Evolutionary conservation across 2,329 filamentous ascomycete genomes (phyloP).

Genomic region (Trichoderma afroharzianum): DNA sequence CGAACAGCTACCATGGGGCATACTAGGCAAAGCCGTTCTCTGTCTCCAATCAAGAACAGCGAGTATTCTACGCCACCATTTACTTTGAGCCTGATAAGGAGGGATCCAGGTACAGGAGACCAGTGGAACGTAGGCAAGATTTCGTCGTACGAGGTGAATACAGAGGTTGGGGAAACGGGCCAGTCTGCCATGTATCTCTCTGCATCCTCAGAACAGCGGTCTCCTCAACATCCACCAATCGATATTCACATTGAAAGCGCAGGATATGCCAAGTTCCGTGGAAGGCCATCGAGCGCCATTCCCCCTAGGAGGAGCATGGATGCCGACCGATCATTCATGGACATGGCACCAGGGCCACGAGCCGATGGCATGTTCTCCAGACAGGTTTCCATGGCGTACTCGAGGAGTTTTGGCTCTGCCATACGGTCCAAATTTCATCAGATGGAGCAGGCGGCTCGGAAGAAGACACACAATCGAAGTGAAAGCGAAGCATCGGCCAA

Average conservation of each 20-base stretch:
- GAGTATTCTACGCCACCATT: slow-evolving; percentile 38
- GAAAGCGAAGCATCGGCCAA: slow-evolving; percentile 31
- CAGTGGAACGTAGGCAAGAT: slow-evolving; percentile 76
- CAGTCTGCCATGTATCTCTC: slow-evolving; percentile 25
- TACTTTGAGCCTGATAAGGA: slow-evolving; percentile 64
- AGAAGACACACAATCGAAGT: slow-evolving; percentile 27
- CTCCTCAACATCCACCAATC: slow-evolving; percentile 39
- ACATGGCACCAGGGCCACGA: slow-evolving; percentile 11
- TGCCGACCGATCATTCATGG: slow-evolving; percentile 17
- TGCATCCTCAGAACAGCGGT: slow-evolving; percentile 11
- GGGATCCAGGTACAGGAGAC: slow-evolving; percentile 62
- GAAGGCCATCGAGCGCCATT: slow-evolving; percentile 32
- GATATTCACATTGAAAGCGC: slow-evolving; percentile 52
- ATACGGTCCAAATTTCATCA: slow-evolving; percentile 45
- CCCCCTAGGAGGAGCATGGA: slow-evolving; percentile 39
- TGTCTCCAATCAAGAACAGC: slow-evolving; percentile 36
- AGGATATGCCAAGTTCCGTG: slow-evolving; percentile 55
- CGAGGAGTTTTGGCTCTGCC: slow-evolving; percentile 46
- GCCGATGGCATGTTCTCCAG: slow-evolving; percentile 14
- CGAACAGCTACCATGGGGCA: not conserved
- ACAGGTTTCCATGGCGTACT: slow-evolving; percentile 57
- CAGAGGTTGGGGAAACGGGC: slow-evolving; percentile 23
- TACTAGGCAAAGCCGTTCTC: slow-evolving; percentile 27
- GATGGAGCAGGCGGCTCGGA: slow-evolving; percentile 27
- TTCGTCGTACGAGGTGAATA: slow-evolving; percentile 49